phyloP scores from a whole-genome alignment of 192 early-diverging fungal species.

The Anaeromyces robustus region DNA sequence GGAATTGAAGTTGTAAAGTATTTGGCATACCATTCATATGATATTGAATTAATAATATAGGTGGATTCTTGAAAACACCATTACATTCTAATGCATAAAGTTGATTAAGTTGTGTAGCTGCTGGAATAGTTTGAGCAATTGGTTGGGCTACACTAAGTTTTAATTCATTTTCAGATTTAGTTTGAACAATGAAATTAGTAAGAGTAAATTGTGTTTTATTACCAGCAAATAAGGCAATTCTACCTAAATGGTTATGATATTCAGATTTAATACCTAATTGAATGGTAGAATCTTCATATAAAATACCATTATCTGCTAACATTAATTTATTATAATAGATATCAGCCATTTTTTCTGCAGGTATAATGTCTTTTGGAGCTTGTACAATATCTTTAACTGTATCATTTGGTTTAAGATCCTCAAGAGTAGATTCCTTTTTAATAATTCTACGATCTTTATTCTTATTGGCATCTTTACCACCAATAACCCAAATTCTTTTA shows the following conservation, averaged over 20 bases:
- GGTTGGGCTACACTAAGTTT: slow-evolving; percentile 39
- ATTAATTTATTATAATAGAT: slow-evolving; percentile 26
- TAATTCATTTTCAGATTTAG: slow-evolving; percentile 30
- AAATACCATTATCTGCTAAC: slow-evolving; percentile 63
- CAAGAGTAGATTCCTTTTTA: background rate
- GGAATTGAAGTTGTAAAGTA: slow-evolving; percentile 53
- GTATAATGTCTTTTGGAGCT: slow-evolving; percentile 9
- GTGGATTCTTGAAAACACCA: slow-evolving; percentile 35
- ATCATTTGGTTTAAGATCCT: slow-evolving; percentile 5
- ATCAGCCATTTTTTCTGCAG: background rate
- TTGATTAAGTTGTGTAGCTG: slow-evolving; percentile 44
- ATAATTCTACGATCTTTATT: slow-evolving; percentile 22
- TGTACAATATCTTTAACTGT: background rate
- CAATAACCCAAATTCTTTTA: slow-evolving; percentile 86
- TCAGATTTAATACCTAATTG: slow-evolving; percentile 88
- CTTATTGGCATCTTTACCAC: slow-evolving; percentile 66
- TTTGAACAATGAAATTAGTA: slow-evolving; percentile 33
- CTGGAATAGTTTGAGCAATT: slow-evolving; percentile 35
- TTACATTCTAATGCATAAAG: slow-evolving; percentile 66
- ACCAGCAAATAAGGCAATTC: slow-evolving; percentile 77
- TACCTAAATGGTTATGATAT: slow-evolving; percentile 76
- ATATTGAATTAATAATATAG: slow-evolving; percentile 54
- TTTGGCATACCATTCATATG: slow-evolving; percentile 27
- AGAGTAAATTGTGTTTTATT: slow-evolving; percentile 70
- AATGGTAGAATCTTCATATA: slow-evolving; percentile 78